Base-by-base conservation (phyloP, 768 basidiomycete species). In the Lentinula raphanica region DNA sequence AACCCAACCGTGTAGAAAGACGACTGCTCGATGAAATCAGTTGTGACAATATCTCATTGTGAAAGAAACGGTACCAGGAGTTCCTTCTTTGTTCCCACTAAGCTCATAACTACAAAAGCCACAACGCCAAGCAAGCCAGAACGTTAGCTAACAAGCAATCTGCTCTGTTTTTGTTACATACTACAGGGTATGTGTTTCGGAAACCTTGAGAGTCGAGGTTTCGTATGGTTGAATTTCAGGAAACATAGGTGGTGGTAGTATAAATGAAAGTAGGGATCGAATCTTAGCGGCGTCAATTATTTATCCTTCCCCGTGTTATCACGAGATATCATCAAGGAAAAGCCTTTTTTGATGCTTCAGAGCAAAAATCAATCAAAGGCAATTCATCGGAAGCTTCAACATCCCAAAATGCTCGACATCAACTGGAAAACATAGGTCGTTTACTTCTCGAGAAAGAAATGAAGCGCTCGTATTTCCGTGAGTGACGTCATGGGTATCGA, bases 131-230 rank as follows among this genome's bases (percentile, higher is more conserved):
- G 60, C 46, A 11, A 12, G 25, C 15, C 56, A 53, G 38, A 8
- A 28, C 19, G n/a, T n/a, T n/a, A n/a, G n/a, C 21, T 38, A 35
- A 32, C 13, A 45, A n/a, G n/a, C 9, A 5, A 23, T 21, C 7
- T 40, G 25, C 17, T 29, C 49, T 13, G 40, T 15, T 31, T 56
- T 50, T 2, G 29, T 25, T 54, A 59, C 71, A 62, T 54, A 92
- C 90, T 94, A 84, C 60, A 94, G 80, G 6, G 81, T 83, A 69
- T 94, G 92, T 19, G 88, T 72, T 58, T 86, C 82, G 21, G 83
- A 86, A 1, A 93, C 88, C 64, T 88, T 85, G 51, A 94, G 78
- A 35, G 60, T 79, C 1, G 85, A 88, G 15, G 73, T 77, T 54
- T 86, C 74, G 66, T 81, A 90, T 0, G 90, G 88, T 60, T 85